Base-by-base conservation (phyloP, 225 moss, liverwort and hornwort species). In the Bryum argenteum region DNA sequence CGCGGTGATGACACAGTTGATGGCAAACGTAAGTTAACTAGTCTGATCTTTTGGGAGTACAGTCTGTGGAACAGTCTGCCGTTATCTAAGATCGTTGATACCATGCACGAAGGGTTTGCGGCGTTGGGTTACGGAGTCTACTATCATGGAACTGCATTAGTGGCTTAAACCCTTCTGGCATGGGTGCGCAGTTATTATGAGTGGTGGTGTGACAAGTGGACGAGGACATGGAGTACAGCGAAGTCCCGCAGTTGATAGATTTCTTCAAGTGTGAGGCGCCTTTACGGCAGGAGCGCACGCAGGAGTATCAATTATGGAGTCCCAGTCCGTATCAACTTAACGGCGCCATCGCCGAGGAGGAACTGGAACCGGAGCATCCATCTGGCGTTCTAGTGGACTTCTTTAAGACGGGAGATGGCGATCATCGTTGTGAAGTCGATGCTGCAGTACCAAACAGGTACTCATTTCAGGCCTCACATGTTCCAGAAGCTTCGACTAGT, bases 261-360 rank as follows among this genome's bases (percentile, higher is more conserved):
- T 81, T 81, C 54, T 77, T 78, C 42, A 81, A 70, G 77, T 70
- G 28, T 16, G 70, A 81, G 55, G 48, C 21, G 61, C 65, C 74
- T 56, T 43, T 67, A 33, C 67, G 63, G n/a, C 28, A 66, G 28
- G 53, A 39, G 63, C 53, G 23, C 8, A 63, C 26, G 41, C 71
- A 50, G 15, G 21, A 66, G 20, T 26, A 47, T 67, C 5, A 33
- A 33, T 33, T 51, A 33, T 41, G 62, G 65, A 77, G 65, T 58
- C 1, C 8, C 11, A 39, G 6, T 37, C 66, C 66, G 4, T 40
- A 33, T 45, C 65, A 11, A 61, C 40, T 2, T 62, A 67, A 42
- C n/a, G 33, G 18, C 51, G 57, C 77, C 68, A 68, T 72, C 40
- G 77, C 37, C 18, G 77, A 63, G 7, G 63, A 28, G 24, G 44